Conservation (phyloP, 495 filamentous ascomycete species). For the Tuber borchii region DNA sequence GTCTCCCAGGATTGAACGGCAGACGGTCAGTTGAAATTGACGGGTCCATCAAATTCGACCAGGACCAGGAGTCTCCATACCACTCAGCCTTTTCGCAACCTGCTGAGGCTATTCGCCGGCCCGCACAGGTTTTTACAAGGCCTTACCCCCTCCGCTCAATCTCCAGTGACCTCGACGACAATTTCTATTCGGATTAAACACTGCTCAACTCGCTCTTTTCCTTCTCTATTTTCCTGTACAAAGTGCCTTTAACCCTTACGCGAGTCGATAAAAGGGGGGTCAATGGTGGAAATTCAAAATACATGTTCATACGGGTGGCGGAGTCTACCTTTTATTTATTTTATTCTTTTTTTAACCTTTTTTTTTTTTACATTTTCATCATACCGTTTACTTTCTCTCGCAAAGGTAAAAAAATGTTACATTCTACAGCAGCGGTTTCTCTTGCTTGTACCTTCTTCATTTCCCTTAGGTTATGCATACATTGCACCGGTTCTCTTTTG, state of each 20-base stretch:
- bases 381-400: not conserved
- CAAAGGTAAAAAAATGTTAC: not conserved
- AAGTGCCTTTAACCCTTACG: not conserved
- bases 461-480: not conserved
- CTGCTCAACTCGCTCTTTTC: not conserved
- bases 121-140: not conserved
- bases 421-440: not conserved
- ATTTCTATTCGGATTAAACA: not conserved
- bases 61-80: not conserved
- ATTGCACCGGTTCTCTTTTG: not conserved
- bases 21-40: not conserved
- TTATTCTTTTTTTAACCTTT: not conserved
- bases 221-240: not conserved
- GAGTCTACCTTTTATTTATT: not conserved
- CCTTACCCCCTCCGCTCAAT: not conserved
- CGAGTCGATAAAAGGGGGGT: not conserved
- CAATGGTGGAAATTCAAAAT: not conserved
- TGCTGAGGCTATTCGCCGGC: not conserved
- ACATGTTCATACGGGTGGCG: not conserved
- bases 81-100: not conserved
- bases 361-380: not conserved
- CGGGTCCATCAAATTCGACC: not conserved
- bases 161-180: not conserved
- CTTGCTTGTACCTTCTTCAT: not conserved
- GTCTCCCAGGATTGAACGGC: not conserved